Evolutionary conservation across 805 yeast species (phyloP), one percentile per base, ranked within the genome.

Genomic region (Ogataea chonburiensis): DNA sequence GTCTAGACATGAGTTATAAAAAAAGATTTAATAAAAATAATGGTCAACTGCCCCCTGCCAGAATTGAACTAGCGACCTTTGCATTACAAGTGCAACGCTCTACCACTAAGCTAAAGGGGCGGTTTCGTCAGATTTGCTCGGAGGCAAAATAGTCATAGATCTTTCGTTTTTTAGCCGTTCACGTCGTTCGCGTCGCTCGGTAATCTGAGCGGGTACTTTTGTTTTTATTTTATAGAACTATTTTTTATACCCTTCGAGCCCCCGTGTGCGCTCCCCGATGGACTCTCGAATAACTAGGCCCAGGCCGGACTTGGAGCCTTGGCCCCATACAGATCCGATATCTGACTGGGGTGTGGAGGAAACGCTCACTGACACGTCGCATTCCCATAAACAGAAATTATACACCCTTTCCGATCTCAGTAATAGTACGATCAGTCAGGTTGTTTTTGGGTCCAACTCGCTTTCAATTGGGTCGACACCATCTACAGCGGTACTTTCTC

Each of bases 1-100:
- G 40, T 25, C 37, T 33, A 8, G 40, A 40, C 47, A 43, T 40
- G 25, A 31, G 24, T 12, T 34, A 29, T 23, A 36, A 36, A 27
- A 29, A 32, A 20, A 14, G 19, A 28, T 17, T 22, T 26, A 29
- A 26, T 34, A 31, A 30, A 18, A 23, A 28, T 14, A 17, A 24
- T 78, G 22, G n/a, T n/a, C n/a, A n/a, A 7, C 22, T 19, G 86
- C 86, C 86, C 66, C 76, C 74, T 80, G 84, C 83, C 86, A 79
- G 87, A 79, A 78, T 81, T 79, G 87, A 81, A 81, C 88, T 81
- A 81, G 86, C 87, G 91, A 83, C 88, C 91, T 82, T 82, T 81
- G 93, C 94, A 84, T 84, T 86, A 86, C 96, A 86, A 86, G 96
- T 86, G 96, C 95, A 83, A 84, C 95, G 95, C 95, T 86, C 93